Evolutionary conservation across 257 asterid species (phyloP), one percentile per base, ranked within the genome.

Genomic region (Scutellaria galericulata): DNA sequence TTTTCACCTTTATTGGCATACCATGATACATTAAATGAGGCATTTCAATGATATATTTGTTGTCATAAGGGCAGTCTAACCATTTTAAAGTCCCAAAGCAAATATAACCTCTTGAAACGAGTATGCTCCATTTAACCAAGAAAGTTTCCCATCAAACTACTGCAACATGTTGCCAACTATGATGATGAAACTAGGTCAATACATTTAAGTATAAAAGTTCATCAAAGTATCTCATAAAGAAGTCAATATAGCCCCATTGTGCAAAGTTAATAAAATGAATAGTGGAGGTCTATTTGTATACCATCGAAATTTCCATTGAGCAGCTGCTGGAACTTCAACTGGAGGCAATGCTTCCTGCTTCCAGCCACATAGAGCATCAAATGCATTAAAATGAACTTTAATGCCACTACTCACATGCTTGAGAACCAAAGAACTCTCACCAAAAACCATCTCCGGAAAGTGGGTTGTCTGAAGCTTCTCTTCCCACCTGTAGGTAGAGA

Each of bases 321-420:
- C 98, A 72, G 98, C 99, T 7, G 98, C 99, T 46, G 99, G 97
- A 83, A 95, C 96, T 84, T 92, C 97, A 86, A 95, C 99, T 2
- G 98, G 99, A 70, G 97, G 97, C 76, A 95, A 74, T 40, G 88
- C 85, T 79, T 88, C 97, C 68, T 81, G 80, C 89, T 90, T 95
- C 99, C 98, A 95, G 73, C 94, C 97, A 71, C 84, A 77, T 42
- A 95, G 83, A 75, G 99, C 98, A 85, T 92, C 99, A 59, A 90
- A 89, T 71, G 99, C 96, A 77, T 86, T 86, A 74, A 90, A 95
- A 82, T 85, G 83, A 73, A 95, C 64, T 77, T 62, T 86, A 45
- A 84, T 67, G 54, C 96, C 97, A 75, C 90, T 90, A 65, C 70
- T 79, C 81, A 80, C 75, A 76, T 95, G 98, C 76, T 84, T 89